phyloP scores from a whole-genome alignment of 495 filamentous ascomycete genomes.

The Bathelium albidoporum region DNA sequence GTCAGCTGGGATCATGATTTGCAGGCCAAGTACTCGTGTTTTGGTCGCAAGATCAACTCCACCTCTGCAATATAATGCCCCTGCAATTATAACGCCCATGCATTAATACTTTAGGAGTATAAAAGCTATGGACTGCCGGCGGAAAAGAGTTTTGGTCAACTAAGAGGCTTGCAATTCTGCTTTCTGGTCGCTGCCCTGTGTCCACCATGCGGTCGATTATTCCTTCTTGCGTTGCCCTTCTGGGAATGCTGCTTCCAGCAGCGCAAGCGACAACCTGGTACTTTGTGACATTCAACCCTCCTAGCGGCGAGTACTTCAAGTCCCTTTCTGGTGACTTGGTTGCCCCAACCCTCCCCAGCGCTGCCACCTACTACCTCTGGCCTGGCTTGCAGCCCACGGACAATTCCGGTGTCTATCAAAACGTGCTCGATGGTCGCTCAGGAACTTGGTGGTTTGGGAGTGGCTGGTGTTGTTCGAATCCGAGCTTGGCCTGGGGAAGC shows the following conservation, averaged over 20 bases:
- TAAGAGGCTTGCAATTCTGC: background rate
- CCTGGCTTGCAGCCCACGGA: slow-evolving; percentile 36
- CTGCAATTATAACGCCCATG: slow-evolving; percentile 2
- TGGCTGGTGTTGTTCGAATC: slow-evolving; percentile 38
- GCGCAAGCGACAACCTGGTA: slow-evolving; percentile 23
- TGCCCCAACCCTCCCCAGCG: slow-evolving; percentile 29
- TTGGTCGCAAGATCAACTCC: slow-evolving; percentile 1
- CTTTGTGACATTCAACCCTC: slow-evolving; percentile 30
- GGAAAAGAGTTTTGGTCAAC: background rate
- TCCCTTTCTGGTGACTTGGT: slow-evolving; percentile 33
- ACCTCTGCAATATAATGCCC: slow-evolving; percentile 1
- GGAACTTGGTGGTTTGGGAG: slow-evolving; percentile 37
- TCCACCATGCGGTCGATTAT: slow-evolving; percentile 2
- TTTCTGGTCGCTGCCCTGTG: background rate
- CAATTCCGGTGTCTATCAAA: slow-evolving; percentile 35
- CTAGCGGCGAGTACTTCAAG: slow-evolving; percentile 27
- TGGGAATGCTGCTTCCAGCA: background rate
- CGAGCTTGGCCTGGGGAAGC: slow-evolving; percentile 32
- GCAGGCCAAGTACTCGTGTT: background rate
- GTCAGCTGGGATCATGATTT: slow-evolving; percentile 3
- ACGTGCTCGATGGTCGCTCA: slow-evolving; percentile 33
- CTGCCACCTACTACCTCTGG: slow-evolving; percentile 35
- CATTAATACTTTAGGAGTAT: background rate
- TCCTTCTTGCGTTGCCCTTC: background rate
- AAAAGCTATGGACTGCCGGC: background rate